Evolutionary conservation across 768 basidiomycete genomes (phyloP).

Genomic region (Lactarius quietus): DNA sequence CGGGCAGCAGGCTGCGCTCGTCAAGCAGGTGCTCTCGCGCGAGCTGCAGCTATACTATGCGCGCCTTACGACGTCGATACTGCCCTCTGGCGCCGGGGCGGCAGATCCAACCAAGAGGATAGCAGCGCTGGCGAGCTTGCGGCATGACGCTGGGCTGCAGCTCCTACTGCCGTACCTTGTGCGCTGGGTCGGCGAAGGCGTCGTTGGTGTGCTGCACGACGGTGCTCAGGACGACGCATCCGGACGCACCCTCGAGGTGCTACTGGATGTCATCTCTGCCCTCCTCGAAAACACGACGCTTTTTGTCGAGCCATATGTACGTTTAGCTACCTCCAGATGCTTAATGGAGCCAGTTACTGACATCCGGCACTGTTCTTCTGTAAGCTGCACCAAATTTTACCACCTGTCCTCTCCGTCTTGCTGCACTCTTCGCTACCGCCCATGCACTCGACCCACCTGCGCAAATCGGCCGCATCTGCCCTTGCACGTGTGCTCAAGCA

Average conservation of each 20-base stretch:
- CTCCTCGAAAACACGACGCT: conserved; percentile 82
- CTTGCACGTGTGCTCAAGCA: conserved; percentile 77
- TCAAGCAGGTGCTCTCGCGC: conserved; percentile 88
- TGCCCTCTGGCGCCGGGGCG: conserved; percentile 52
- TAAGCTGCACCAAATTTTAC: conserved; percentile 95
- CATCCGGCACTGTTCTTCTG: neutral
- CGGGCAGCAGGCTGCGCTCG: conserved; percentile 67
- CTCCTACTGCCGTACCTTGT: conserved; percentile 91
- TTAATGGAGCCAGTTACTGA: neutral
- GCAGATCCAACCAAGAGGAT: conserved; percentile 67
- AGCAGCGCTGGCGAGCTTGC: conserved; percentile 86
- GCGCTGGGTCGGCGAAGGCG: conserved; percentile 91
- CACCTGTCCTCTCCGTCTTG: conserved; percentile 86
- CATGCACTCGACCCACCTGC: conserved; percentile 64
- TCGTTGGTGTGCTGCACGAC: conserved; percentile 56
- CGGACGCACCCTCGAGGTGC: conserved; percentile 69
- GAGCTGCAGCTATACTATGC: conserved; percentile 95
- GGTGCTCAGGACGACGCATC: conserved; percentile 56
- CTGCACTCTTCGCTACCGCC: conserved; percentile 82
- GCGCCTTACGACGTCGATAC: conserved; percentile 78
- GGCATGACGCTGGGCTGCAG: conserved; percentile 87
- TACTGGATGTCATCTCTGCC: conserved; percentile 81
- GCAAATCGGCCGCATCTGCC: conserved; percentile 78
- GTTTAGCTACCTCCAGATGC: conserved; percentile 35
- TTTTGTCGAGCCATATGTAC: conserved; percentile 94